Conservation (phyloP, 768 basidiomycete genomes). For the Hericium coralloides region DNA sequence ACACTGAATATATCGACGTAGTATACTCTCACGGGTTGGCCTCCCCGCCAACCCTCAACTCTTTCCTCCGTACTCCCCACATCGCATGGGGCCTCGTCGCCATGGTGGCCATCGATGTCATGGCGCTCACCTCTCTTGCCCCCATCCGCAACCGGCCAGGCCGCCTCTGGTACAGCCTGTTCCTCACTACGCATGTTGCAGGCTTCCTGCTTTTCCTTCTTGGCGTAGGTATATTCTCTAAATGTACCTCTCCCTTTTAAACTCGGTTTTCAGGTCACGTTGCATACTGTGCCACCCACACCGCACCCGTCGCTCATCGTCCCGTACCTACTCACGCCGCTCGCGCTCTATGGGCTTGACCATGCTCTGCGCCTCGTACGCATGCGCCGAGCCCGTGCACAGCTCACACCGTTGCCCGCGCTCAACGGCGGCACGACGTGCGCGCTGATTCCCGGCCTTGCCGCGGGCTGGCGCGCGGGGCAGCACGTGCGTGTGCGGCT, state of each 20-base stretch:
- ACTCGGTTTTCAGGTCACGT: not conserved
- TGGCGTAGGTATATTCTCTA: slow-evolving; percentile 15
- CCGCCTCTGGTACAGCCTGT: slow-evolving; percentile 28
- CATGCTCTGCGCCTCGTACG: slow-evolving; percentile 36
- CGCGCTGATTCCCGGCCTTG: slow-evolving; percentile 35
- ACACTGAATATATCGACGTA: not conserved
- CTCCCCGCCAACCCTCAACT: not conserved
- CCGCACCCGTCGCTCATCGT: slow-evolving; percentile 18
- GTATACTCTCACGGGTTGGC: slow-evolving; percentile 2
- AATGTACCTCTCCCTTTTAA: not conserved
- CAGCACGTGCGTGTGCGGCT: slow-evolving; percentile 51
- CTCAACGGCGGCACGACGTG: slow-evolving; percentile 33
- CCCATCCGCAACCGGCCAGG: slow-evolving; percentile 28
- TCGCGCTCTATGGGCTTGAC: slow-evolving; percentile 36
- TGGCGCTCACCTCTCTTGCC: slow-evolving; percentile 32
- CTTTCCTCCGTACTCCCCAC: not conserved
- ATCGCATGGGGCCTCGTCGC: slow-evolving; percentile 24
- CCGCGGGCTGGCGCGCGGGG: slow-evolving; percentile 48
- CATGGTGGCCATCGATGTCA: slow-evolving; percentile 24
- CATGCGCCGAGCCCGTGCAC: slow-evolving; percentile 36
- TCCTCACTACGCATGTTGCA: slow-evolving; percentile 32
- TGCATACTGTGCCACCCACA: slow-evolving; percentile 8
- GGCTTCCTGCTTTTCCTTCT: slow-evolving; percentile 31
- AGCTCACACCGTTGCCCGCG: slow-evolving; percentile 35
- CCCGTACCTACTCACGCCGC: slow-evolving; percentile 33